phyloP scores from a whole-genome alignment of 176 grass and related monocot species.

The Raddia distichophylla region DNA sequence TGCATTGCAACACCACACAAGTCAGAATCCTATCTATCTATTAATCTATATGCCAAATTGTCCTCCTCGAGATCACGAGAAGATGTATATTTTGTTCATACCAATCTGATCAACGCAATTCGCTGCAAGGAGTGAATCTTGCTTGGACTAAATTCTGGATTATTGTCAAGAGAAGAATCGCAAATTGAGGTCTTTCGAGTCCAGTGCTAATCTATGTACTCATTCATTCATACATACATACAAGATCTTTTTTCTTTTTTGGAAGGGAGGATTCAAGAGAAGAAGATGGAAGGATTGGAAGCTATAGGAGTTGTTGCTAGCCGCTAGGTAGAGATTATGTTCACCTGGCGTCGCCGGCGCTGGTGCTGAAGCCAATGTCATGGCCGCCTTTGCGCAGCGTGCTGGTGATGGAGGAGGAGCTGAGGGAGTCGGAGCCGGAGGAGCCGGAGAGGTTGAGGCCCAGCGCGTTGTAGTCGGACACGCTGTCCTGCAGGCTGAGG shows the following conservation, averaged over 20 bases:
- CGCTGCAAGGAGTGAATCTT: conserved; percentile 28
- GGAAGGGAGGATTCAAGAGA: neutral
- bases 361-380: conserved; percentile 47
- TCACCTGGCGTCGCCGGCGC: conserved; percentile 37
- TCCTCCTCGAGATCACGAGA: neutral
- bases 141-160: conserved; percentile 32
- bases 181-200: conserved; percentile 18
- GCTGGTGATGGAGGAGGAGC: conserved; percentile 66
- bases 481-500: conserved; percentile 87
- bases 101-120: neutral
- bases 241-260: conserved; percentile 27
- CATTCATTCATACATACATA: conserved; percentile 37
- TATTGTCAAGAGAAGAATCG: conserved; percentile 38
- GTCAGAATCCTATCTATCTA: no score
- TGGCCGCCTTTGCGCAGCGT: conserved; percentile 62
- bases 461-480: conserved; percentile 91
- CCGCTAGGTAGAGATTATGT: neutral
- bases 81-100: conserved; percentile 13
- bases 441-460: conserved; percentile 57
- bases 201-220: conserved; percentile 66
- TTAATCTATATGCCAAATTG: no score
- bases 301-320: neutral
- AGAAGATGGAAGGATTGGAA: no score
- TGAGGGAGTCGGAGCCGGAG: conserved; percentile 49
- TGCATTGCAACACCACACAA: no score